These are phyloP conservation scores for Cyclospora cayetanensis DNA, from an alignment of 169 alveolate species.

Conservation along the genomic window DNA sequence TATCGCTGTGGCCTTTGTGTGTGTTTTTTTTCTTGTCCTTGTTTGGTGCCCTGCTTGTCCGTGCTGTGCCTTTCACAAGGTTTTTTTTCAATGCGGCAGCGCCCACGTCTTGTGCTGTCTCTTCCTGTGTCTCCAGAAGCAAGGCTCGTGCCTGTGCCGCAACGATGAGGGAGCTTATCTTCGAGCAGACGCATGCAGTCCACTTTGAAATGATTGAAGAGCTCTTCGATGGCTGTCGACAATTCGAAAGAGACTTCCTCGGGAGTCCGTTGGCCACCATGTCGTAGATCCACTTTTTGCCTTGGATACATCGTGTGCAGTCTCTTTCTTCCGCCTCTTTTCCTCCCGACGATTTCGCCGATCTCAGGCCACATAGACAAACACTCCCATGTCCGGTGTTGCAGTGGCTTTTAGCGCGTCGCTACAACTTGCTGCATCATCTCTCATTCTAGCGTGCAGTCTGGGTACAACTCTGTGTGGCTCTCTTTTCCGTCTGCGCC, in stretches of 20 bases:
- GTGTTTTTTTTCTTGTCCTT: not conserved
- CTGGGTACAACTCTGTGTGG: too few relatives aligned
- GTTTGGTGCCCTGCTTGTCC: not conserved
- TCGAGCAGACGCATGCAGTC: conserved; percentile 90
- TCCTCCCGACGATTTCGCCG: not conserved
- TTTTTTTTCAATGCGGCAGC: not conserved
- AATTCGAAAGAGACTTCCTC: conserved; percentile 84
- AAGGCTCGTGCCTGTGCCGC: conserved; percentile 86
- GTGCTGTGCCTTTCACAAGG: not conserved
- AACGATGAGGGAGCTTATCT: conserved; percentile 86
- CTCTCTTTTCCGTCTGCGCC: too few relatives aligned
- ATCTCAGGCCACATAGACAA: not conserved
- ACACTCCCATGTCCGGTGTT: not conserved
- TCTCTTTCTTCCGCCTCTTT: not conserved
- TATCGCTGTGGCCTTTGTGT: not conserved
- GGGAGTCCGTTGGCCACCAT: conserved; percentile 27
- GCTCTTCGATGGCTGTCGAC: conserved; percentile 86
- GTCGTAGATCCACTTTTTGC: not conserved
- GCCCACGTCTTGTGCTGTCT: not conserved
- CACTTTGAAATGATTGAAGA: conserved; percentile 88
- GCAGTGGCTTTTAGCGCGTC: not conserved
- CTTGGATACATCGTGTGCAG: not conserved
- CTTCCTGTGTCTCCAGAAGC: not conserved
- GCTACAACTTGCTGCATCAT: not conserved
- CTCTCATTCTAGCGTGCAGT: too few relatives aligned